A percentile compares a stretch with the other conserved stretches of the same genome.
Evolutionary conservation across 495 filamentous ascomycete species (phyloP).

Genomic region (Hypoxylon fuscum): DNA sequence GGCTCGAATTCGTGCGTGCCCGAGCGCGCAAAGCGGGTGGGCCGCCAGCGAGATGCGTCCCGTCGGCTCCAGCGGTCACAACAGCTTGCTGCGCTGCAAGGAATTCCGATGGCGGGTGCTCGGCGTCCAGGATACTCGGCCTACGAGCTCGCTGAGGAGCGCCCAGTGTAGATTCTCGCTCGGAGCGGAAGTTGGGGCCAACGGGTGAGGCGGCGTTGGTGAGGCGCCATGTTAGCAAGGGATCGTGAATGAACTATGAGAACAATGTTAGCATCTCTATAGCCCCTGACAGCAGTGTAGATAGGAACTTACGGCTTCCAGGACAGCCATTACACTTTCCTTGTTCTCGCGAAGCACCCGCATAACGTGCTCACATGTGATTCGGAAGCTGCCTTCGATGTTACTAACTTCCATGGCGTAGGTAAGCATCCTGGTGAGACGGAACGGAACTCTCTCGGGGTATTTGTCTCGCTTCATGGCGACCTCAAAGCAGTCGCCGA

Average conservation of each 20-base stretch:
- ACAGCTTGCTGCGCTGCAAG: conserved; percentile 53
- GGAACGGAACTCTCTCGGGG: conserved; percentile 96
- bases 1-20: conserved; percentile 63
- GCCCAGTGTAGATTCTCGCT: conserved; percentile 65
- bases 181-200: conserved; percentile 81
- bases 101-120: conserved; percentile 60
- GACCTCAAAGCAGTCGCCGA: conserved; percentile 99
- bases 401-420: conserved; percentile 99
- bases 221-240: conserved; percentile 95
- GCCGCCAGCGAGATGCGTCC: conserved; percentile 55
- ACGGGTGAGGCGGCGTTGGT: conserved; percentile 82
- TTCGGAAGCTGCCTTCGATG: conserved; percentile 96
- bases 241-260: conserved; percentile 92
- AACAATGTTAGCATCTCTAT: conserved; percentile 39
- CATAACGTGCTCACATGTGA: conserved; percentile 98
- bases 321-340: conserved; percentile 96
- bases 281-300: conserved; percentile 1
- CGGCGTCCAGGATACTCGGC: conserved; percentile 75
- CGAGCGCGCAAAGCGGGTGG: conserved; percentile 59
- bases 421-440: conserved; percentile 96
- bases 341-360: conserved; percentile 95
- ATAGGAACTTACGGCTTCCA: conserved; percentile 83
- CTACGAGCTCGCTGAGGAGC: conserved; percentile 60
- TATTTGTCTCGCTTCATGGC: conserved; percentile 99
- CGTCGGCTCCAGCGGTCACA: conserved; percentile 43